phyloP scores from a whole-genome alignment of 163 green algal genomes.

The Scenedesmus sp. region DNA sequence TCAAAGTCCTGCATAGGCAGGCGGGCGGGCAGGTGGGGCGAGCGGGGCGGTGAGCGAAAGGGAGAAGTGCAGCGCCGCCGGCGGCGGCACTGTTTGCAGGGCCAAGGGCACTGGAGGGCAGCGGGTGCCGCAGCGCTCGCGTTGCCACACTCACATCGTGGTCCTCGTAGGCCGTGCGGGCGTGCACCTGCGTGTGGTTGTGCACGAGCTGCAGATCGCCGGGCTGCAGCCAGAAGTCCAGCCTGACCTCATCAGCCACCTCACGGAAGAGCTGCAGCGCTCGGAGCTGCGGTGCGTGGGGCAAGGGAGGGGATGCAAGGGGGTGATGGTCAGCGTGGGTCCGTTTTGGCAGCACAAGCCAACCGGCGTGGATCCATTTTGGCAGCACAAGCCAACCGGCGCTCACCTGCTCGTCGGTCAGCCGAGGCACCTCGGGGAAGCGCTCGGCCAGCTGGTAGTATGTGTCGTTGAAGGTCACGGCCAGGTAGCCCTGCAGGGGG shows the following conservation, averaged over 20 bases:
- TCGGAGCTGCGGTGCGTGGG: too few species aligned
- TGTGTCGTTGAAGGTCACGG: constrained; percentile 61
- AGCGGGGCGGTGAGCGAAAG: neutral
- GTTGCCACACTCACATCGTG: constrained; percentile 37
- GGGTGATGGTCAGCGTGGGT: too few species aligned
- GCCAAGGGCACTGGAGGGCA: neutral
- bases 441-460: constrained; percentile 48
- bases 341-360: too few species aligned
- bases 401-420: constrained; percentile 39
- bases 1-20: constrained; percentile 36
- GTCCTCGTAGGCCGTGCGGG: constrained; percentile 57
- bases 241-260: too few species aligned
- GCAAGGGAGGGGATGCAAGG: too few species aligned
- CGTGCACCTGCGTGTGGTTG: constrained; percentile 69
- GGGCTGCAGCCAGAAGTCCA: too few species aligned
- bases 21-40: neutral
- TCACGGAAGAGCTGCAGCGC: too few species aligned
- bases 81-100: neutral
- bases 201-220: constrained; percentile 72
- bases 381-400: too few species aligned
- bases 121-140: neutral
- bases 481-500: constrained; percentile 49
- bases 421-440: constrained; percentile 40
- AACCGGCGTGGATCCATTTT: too few species aligned
- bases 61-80: neutral